Base-by-base conservation (phyloP, 805 yeast species). In the Kurtzmaniella cleridarum region DNA sequence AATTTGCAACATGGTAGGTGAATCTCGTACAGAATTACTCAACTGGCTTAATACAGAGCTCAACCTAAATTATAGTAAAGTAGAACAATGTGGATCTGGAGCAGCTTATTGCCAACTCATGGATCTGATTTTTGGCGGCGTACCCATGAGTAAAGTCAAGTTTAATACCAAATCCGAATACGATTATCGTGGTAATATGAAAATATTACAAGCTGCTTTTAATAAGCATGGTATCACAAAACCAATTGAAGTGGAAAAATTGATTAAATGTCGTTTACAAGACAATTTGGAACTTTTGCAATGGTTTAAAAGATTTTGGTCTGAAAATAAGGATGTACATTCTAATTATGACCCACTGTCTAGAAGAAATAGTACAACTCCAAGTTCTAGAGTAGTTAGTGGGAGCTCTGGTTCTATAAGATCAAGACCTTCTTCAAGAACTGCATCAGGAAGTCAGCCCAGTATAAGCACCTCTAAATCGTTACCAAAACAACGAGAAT, bases 61-160 rank as follows among this genome's bases (percentile, higher is more conserved):
- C 34, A 74, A 74, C 32, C 60, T 89, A 31, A 69, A 79, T 45
- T 77, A 85, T 51, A 69, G 78, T 28, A 87, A 84, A 55, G 83
- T 93, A 1, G 98, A 93, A 56, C 90, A 90, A 60, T 82, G 96
- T 55, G 99, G 99, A 13, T 78, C 84, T 2, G 99, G 99, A 2
- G 96, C 96, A 1, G 91, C 88, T 1, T 91, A 87, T 57, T 89
- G 97, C 60, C 96, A 90, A 64, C 74, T 93, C 30, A 71, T 91
- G 68, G 97, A 93, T 59, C 78, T 89, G 6, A 79, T 93, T 14
- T 85, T 71, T 51, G 80, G 83, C 8, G 96, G 88, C 49, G 73
- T 93, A 14, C 93, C 96, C 1, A 76, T 91, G 82, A 54, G 65
- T 35, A 78, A 81, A 49, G 95, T 91, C 39, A 81, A 78, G 51